Conservation (phyloP, 129 eudicot species). For the Tagetes erecta region DNA sequence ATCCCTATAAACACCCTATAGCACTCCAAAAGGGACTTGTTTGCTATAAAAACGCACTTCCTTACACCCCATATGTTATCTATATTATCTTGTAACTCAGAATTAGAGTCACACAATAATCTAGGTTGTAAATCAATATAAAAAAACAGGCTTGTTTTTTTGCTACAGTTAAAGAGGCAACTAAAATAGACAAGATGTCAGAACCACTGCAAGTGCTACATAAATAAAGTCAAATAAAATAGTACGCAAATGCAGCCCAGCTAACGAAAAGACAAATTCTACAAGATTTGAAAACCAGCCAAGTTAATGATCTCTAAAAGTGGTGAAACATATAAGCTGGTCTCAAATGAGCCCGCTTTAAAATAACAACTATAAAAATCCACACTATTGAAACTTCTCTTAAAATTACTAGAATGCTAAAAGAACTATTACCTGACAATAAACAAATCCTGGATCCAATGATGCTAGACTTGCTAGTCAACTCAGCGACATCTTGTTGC, state of each 20-base stretch:
- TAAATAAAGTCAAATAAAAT: neutral
- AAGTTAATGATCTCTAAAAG: neutral
- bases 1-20: neutral
- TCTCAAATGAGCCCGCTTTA: neutral
- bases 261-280: neutral
- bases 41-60: neutral
- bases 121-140: too few species aligned
- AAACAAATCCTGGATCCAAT: slow-evolving; percentile 26
- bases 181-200: too few species aligned
- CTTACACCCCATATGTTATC: neutral
- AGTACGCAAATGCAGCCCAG: neutral
- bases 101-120: neutral
- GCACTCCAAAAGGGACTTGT: neutral
- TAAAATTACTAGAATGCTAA: slow-evolving; percentile 5
- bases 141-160: too few species aligned
- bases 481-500: slow-evolving; percentile 50
- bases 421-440: slow-evolving; percentile 49
- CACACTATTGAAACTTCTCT: neutral
- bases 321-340: neutral
- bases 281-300: neutral
- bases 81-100: neutral
- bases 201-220: too few species aligned
- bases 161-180: too few species aligned
- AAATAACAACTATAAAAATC: neutral
- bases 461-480: slow-evolving; percentile 38